Percentiles rank a stretch among this genome's conserved stretches.
Evolutionary conservation across 768 basidiomycete genomes (phyloP).

Genomic region (Solioccasus polychromus): DNA sequence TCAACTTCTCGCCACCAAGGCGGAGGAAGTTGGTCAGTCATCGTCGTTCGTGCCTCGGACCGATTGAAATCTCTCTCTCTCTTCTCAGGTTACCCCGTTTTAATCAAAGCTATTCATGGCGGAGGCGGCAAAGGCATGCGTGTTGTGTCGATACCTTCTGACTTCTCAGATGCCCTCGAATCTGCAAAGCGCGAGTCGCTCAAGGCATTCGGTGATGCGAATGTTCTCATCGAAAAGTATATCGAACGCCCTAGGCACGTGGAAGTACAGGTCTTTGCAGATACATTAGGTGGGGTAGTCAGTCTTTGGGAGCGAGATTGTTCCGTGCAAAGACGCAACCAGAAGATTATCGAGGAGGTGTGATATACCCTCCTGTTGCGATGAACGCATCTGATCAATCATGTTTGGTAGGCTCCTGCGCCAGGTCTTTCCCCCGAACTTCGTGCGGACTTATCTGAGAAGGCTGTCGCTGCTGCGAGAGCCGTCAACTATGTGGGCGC

Average conservation of each 20-base stretch:
- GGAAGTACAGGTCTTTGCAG: slow-evolving; percentile 94
- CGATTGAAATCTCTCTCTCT: no score
- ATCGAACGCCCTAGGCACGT: slow-evolving; percentile 85
- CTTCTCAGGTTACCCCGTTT: slow-evolving; percentile 72
- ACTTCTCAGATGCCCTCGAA: slow-evolving; percentile 75
- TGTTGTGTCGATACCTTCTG: slow-evolving; percentile 60
- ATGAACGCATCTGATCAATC: not conserved
- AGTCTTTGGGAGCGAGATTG: slow-evolving; percentile 96
- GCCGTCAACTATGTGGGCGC: slow-evolving; percentile 92
- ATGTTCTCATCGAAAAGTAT: slow-evolving; percentile 87
- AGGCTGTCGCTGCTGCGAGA: slow-evolving; percentile 89
- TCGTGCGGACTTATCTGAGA: slow-evolving; percentile 75
- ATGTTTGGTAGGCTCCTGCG: slow-evolving; percentile 68
- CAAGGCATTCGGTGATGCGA: slow-evolving; percentile 85
- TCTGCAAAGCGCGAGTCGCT: slow-evolving; percentile 88
- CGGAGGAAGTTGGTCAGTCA: slow-evolving; percentile 61
- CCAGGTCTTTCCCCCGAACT: slow-evolving; percentile 81
- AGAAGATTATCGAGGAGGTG: slow-evolving; percentile 94
- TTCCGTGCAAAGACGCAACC: slow-evolving; percentile 87
- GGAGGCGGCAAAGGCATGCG: slow-evolving; percentile 98
- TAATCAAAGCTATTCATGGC: slow-evolving; percentile 96
- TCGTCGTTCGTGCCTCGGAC: no score
- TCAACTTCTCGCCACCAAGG: slow-evolving; percentile 62
- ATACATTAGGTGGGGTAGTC: slow-evolving; percentile 74
- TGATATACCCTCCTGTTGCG: not conserved